A percentile compares a stretch with the other conserved stretches of the same genome.
Conservation (phyloP, 1,284 basidiomycete species). For the Austroboletus rostrupii region DNA sequence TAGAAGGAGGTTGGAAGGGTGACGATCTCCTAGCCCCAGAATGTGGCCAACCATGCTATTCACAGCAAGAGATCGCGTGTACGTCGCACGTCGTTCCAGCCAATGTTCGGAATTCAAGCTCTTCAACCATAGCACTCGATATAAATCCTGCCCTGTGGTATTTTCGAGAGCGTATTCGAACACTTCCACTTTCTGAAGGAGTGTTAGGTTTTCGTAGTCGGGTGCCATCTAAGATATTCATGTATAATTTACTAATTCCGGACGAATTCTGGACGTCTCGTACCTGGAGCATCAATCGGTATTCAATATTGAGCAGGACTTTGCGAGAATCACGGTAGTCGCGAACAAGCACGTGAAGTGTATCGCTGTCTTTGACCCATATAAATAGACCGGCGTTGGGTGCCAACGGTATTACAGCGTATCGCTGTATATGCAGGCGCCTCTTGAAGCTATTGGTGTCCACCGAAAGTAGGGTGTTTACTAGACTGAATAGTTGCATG, state of each 20-base stretch:
- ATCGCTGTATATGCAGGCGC: conserved; percentile 91
- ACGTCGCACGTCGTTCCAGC: conserved; percentile 95
- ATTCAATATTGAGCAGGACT: conserved; percentile 97
- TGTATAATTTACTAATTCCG: conserved; percentile 3
- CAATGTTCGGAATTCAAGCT: conserved; percentile 95
- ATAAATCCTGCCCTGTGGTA: conserved; percentile 98
- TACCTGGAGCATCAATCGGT: conserved; percentile 95
- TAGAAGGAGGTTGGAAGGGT: conserved; percentile 93
- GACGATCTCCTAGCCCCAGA: conserved; percentile 95
- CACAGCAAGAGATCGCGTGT: conserved; percentile 92
- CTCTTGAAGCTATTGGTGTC: conserved; percentile 97
- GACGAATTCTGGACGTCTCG: conserved; percentile 15
- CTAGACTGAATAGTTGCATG: conserved; percentile 97
- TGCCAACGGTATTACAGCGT: conserved; percentile 91
- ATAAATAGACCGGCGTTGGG: conserved; percentile 95
- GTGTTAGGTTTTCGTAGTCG: conserved; percentile 92
- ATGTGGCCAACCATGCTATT: conserved; percentile 99
- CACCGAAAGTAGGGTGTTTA: conserved; percentile 91
- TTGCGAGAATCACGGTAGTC: conserved; percentile 94
- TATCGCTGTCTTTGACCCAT: conserved; percentile 97
- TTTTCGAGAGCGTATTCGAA: conserved; percentile 99
- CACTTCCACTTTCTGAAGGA: conserved; percentile 98
- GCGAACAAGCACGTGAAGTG: conserved; percentile 95
- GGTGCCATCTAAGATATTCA: conserved; percentile 82
- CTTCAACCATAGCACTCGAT: conserved; percentile 96